Base-by-base conservation (phyloP, 768 basidiomycete species). In the Lactarius indigo region DNA sequence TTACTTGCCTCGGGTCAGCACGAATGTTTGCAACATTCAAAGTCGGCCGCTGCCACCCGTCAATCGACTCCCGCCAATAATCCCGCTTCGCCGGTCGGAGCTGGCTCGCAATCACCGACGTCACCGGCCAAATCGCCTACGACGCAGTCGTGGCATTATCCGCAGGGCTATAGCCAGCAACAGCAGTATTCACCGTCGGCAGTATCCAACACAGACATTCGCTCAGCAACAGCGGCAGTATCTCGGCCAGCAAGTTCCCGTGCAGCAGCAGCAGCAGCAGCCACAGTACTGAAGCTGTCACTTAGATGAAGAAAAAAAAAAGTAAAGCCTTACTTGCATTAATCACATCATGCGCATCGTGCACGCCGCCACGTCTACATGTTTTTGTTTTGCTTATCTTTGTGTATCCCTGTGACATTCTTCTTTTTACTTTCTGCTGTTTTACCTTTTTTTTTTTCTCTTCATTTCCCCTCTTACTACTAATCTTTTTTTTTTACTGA, bases 1-100 rank as follows among this genome's bases (percentile, higher is more conserved):
- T 79, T 97, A 72, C 83, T 98, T 54, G 92, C 92, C 4, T 85
- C 84, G 61, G 91, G 91, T 3, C 80, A 87, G 70, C 90, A 87
- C 72, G 83, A 84, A 64, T 85, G 83, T 68, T 66, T 86, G 28
- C 78, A 76, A 63, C 74, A 80, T 37, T 59, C 64, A 54, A 68
- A 70, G 57, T 64, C 72, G 47, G 67, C 64, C 31, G 41, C 44
- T 30, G 57, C 57, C 39, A 68, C 66, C 2, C 62, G 71, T 13
- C 66, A 69, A 47, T 59, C 69, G 18, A 69, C 69, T 4, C 69
- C 67, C 23, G 18, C 69, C 3, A 67, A 61, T 20, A 23, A 54
- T 7, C 44, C 58, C 10, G 54, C 58, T 8, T 52, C 68, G 23
- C 59, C 52, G 23, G 28, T 50, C 13, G 54, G 31, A 37, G 28